Evolutionary conservation across 768 basidiomycete genomes (phyloP).

Genomic region (Naganishia vishniacii): DNA sequence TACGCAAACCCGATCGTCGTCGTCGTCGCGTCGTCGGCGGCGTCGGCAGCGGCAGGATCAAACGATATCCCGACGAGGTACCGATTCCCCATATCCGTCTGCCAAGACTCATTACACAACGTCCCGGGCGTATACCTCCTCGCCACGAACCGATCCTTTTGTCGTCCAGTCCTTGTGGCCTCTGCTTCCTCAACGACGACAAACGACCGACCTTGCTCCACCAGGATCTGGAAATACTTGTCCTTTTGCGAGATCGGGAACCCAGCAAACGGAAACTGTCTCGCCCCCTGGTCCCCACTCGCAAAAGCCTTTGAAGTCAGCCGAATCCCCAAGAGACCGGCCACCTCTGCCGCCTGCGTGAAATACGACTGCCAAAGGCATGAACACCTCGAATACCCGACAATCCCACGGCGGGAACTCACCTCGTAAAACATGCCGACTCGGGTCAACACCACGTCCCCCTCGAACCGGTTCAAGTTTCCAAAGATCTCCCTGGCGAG

Average conservation of each 20-base stretch:
- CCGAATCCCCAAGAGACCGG: constrained; percentile 66
- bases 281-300: neutral
- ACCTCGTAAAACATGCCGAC: constrained; percentile 97
- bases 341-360: constrained; percentile 74
- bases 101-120: constrained; percentile 81
- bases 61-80: constrained; percentile 68
- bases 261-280: constrained; percentile 72
- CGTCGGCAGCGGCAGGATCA: constrained; percentile 12
- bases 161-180: constrained; percentile 51
- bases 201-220: constrained; percentile 74
- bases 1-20: constrained; percentile 69
- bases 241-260: constrained; percentile 81
- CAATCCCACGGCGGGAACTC: constrained; percentile 25
- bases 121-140: constrained; percentile 91
- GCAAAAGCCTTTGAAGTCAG: constrained; percentile 52
- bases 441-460: constrained; percentile 81
- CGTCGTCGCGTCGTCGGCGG: constrained; percentile 23
- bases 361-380: constrained; percentile 72
- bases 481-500: constrained; percentile 66
- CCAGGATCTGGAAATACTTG: constrained; percentile 81
- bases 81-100: constrained; percentile 80
- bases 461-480: constrained; percentile 71
- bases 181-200: constrained; percentile 78
- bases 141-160: constrained; percentile 60
- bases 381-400: neutral